Conservation (phyloP, 192 early-diverging fungal species). For the Coemansia interrupta region DNA sequence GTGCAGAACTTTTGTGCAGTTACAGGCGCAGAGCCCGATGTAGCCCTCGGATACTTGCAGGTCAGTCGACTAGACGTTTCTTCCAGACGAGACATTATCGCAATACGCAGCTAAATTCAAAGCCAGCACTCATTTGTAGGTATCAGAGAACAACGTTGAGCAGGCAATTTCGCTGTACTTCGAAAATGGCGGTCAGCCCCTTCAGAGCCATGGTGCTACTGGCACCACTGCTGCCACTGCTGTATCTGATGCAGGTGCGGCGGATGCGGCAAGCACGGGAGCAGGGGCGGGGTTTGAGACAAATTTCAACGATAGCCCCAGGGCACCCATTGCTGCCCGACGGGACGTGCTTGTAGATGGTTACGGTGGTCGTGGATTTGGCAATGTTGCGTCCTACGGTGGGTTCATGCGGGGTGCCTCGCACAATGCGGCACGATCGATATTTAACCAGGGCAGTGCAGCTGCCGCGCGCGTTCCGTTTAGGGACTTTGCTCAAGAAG, state of each 20-base stretch:
- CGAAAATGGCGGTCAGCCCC: constrained; percentile 70
- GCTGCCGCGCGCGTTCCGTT: constrained; percentile 55
- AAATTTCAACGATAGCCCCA: constrained; percentile 43
- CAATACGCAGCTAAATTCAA: too few species aligned
- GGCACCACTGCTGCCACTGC: constrained; percentile 15
- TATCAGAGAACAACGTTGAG: constrained; percentile 71
- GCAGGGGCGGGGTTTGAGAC: too few species aligned
- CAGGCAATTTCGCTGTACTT: constrained; percentile 78
- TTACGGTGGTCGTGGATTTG: constrained; percentile 6
- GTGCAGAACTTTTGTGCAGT: constrained; percentile 61
- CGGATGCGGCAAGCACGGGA: constrained; percentile 20
- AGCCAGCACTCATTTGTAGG: constrained; percentile 41
- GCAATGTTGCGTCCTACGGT: not conserved
- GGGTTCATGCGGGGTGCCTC: constrained; percentile 15
- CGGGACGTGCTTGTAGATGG: constrained; percentile 71
- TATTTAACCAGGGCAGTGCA: constrained; percentile 48
- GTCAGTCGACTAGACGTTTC: constrained; percentile 32
- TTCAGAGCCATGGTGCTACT: constrained; percentile 24
- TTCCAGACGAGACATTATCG: too few species aligned
- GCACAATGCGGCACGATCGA: constrained; percentile 32
- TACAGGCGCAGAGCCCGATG: constrained; percentile 69
- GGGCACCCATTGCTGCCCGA: constrained; percentile 82
- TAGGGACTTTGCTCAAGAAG: constrained; percentile 65
- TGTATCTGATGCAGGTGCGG: constrained; percentile 1
- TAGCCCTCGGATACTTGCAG: constrained; percentile 66